Base-by-base conservation (phyloP, 2,329 filamentous ascomycete genomes). In the Aspergillus pseudoglaucus region DNA sequence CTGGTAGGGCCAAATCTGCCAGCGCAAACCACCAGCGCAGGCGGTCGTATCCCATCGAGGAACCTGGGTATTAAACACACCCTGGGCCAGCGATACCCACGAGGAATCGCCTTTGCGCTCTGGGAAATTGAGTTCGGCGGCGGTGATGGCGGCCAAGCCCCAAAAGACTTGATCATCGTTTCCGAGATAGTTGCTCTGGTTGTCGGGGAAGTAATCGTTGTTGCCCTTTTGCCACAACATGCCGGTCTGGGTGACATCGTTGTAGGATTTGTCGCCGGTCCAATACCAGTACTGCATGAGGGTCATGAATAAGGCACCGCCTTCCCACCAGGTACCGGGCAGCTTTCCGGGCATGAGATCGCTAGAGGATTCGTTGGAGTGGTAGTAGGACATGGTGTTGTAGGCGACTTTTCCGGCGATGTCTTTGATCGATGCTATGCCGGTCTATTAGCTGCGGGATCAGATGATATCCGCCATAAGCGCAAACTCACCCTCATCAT, bases 281-380 rank as follows among this genome's bases (percentile, higher is more conserved):
- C 88, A 88, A 62, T 84, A 87, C 87, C 87, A 94, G 65, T 93
- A 93, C 59, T 93, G 87, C 46, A 94, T 75, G 53, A 93, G 72
- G 2, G 84, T 75, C 49, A 77, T 79, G 59, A 80, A 80, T 74
- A 90, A 82, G 48, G 85, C 85, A 45, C 87, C 87, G 9, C 76
- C 84, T 68, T 87, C 85, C 87, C 83, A 90, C 62, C 69, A 67
- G 14, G 66, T 69, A 18, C 61, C 67, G 20, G 63, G 60, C 3
- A 72, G 51, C 45, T 70, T 65, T 40, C 69, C 69, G n/a, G 69
- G 69, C 1, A 69, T 64, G 39, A 64, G 57, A 12, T 20, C 37
- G 37, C 37, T 39, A 18, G 66, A 68, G 10, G 63, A 61, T 27
- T 67, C 54, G 23, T 69, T 69, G 38, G 61, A 59, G 27, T 65